phyloP scores from a whole-genome alignment of 345 rosid species.

The Leavenworthia alabamica region DNA sequence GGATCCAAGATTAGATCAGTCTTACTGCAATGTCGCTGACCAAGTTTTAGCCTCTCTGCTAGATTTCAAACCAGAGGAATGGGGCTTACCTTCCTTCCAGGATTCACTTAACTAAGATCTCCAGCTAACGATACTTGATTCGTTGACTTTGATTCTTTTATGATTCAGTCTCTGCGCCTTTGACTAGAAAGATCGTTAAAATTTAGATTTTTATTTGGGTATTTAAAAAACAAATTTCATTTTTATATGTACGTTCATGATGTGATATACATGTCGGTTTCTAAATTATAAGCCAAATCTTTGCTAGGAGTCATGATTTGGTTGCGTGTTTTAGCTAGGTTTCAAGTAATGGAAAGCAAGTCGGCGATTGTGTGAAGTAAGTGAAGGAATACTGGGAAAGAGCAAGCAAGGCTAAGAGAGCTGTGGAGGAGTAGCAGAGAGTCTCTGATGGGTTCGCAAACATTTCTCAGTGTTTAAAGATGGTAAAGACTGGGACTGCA shows the following conservation, averaged over 20 bases:
- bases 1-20: slow-evolving; percentile 73
- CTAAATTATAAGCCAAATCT: background rate
- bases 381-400: slow-evolving; percentile 65
- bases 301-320: background rate
- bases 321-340: background rate
- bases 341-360: slow-evolving; percentile 32
- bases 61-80: slow-evolving; percentile 60
- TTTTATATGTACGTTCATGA: background rate
- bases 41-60: slow-evolving; percentile 60
- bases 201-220: background rate
- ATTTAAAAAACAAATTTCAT: background rate
- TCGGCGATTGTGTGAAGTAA: slow-evolving; percentile 55
- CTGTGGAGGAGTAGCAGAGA: slow-evolving; percentile 57
- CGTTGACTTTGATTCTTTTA: slow-evolving; percentile 9
- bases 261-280: background rate
- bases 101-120: slow-evolving; percentile 8
- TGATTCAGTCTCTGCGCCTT: background rate
- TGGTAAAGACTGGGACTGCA: slow-evolving; percentile 56
- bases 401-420: slow-evolving; percentile 61
- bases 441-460: slow-evolving; percentile 54
- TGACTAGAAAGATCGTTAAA: background rate
- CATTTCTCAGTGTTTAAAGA: slow-evolving; percentile 39
- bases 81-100: slow-evolving; percentile 75
- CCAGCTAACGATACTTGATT: slow-evolving; percentile 7
- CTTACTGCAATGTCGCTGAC: slow-evolving; percentile 55